A percentile compares a stretch with the other conserved stretches of the same genome.
These are phyloP conservation scores for Rhododendron kiyosumense DNA, from an alignment of 148 eudicot species.

Conservation along the genomic window DNA sequence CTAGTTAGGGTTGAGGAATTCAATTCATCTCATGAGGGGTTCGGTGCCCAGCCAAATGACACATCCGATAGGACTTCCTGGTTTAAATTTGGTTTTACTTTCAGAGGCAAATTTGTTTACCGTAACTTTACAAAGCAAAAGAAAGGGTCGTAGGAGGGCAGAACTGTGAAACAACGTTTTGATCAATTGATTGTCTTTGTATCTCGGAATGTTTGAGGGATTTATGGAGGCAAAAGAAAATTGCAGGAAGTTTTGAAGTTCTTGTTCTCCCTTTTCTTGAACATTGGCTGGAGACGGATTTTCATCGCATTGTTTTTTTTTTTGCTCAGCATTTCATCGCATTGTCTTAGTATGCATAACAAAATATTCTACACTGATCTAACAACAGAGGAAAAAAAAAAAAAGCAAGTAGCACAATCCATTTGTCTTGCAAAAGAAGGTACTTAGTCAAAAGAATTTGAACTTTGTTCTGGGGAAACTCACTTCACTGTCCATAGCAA, in stretches of 20 bases:
- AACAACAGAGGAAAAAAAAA: not conserved
- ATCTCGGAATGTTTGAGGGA: not conserved
- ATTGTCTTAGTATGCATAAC: not conserved
- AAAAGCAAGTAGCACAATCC: not conserved
- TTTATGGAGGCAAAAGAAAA: not conserved
- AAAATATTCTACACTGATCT: not conserved
- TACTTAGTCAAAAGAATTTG: not conserved
- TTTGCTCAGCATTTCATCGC: not conserved
- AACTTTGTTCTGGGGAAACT: constrained; percentile 1
- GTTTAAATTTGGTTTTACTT: not conserved
- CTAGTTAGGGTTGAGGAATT: not conserved
- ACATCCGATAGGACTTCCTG: not conserved
- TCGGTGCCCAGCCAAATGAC: not conserved
- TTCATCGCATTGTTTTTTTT: not conserved
- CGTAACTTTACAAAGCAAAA: not conserved
- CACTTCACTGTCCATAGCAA: not conserved
- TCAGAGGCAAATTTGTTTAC: not conserved
- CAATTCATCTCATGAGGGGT: not conserved
- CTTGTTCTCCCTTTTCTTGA: not conserved
- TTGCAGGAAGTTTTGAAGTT: not conserved
- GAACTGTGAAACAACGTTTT: not conserved
- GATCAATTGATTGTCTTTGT: not conserved
- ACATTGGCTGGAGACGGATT: not conserved
- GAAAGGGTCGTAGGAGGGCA: not conserved
- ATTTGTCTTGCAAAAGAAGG: not conserved